phyloP scores from a whole-genome alignment of 2,329 filamentous ascomycete species.

The Leptographium wingfieldii region DNA sequence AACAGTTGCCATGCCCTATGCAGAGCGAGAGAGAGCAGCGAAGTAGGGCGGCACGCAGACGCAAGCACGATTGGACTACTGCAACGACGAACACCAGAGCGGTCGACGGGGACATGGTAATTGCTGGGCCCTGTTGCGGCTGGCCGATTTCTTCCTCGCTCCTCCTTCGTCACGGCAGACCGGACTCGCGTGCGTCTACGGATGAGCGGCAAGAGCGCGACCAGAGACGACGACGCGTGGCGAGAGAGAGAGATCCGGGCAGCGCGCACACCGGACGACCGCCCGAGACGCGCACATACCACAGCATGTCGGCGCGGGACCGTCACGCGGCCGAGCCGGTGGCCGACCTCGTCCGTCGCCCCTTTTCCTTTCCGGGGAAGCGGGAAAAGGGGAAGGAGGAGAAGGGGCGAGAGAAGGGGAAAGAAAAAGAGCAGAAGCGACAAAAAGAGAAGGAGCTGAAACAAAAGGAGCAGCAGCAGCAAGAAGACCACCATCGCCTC shows the following conservation, averaged over 20 bases:
- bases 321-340: not conserved
- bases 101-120: too few relatives aligned
- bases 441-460: not conserved
- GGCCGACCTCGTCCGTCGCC: not conserved
- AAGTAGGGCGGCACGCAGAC: too few relatives aligned
- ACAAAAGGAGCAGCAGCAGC: not conserved
- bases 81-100: too few relatives aligned
- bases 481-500: not conserved
- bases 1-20: too few relatives aligned
- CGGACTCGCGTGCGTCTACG: too few relatives aligned
- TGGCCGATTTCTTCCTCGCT: too few relatives aligned
- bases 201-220: not conserved
- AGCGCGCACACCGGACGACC: not conserved
- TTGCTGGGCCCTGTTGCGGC: too few relatives aligned
- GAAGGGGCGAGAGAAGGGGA: not conserved
- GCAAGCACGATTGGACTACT: too few relatives aligned
- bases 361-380: slow-evolving; percentile 5
- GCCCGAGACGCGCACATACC: not conserved
- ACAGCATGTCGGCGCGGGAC: not conserved
- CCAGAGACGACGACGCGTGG: not conserved
- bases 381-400: not conserved
- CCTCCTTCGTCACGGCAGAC: too few relatives aligned
- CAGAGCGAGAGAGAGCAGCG: too few relatives aligned
- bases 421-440: not conserved
- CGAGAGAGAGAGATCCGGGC: not conserved